A percentile compares a stretch with the other conserved stretches of the same genome.
phyloP scores from a whole-genome alignment of 176 grass and related monocot genomes.

The Phyllostachys edulis region DNA sequence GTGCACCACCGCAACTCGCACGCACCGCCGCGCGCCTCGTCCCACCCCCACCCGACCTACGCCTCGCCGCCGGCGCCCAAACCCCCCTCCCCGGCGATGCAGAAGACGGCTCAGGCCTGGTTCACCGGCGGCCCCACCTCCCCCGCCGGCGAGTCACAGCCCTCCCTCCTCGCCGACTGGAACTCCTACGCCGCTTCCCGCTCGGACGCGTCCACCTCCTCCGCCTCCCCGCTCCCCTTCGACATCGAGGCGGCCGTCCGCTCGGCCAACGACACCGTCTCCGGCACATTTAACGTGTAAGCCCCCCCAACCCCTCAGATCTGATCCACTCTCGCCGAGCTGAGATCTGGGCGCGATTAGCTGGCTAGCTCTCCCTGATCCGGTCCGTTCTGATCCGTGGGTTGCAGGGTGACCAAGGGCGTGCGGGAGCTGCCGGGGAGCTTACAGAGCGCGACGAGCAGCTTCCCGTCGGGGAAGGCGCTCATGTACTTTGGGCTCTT shows the following conservation, averaged over 20 bases:
- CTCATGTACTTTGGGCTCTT: slow-evolving; percentile 95
- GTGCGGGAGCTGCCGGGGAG: slow-evolving; percentile 88
- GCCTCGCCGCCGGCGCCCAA: background rate
- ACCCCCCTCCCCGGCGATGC: slow-evolving; percentile 35
- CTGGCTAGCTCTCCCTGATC: background rate
- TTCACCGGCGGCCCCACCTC: slow-evolving; percentile 54
- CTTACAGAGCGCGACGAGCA: slow-evolving; percentile 87
- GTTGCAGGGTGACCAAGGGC: slow-evolving; percentile 68
- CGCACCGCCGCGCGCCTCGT: background rate
- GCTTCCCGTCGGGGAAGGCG: slow-evolving; percentile 80
- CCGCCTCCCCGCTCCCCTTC: slow-evolving; percentile 64
- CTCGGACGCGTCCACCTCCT: slow-evolving; percentile 44
- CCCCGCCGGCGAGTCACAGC: slow-evolving; percentile 36
- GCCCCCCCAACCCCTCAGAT: background rate
- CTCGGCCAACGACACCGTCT: slow-evolving; percentile 87
- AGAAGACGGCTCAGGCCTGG: slow-evolving; percentile 90
- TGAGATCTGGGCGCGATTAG: background rate
- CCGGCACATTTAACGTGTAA: slow-evolving; percentile 90
- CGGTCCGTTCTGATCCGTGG: slow-evolving; percentile 8
- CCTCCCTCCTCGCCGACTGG: slow-evolving; percentile 88
- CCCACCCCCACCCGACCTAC: background rate
- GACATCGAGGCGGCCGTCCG: slow-evolving; percentile 90
- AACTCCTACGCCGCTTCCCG: slow-evolving; percentile 81
- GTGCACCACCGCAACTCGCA: background rate
- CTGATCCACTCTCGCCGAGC: background rate